Percentiles rank a stretch among this genome's conserved stretches.
Conservation (phyloP, 345 rosid species). For the Melaleuca alternifolia region DNA sequence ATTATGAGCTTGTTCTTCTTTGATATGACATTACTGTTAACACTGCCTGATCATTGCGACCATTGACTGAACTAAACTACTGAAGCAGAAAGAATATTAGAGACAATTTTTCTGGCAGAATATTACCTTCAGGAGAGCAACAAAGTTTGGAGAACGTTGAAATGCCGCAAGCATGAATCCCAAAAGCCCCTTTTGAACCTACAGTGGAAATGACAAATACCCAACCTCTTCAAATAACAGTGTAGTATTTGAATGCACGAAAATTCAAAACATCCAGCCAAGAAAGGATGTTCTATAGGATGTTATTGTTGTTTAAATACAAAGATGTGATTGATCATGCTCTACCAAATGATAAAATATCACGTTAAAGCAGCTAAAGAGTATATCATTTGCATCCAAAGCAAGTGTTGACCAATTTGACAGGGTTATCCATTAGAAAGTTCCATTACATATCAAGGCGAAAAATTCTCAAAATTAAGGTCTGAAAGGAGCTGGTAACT, state of each 20-base stretch:
- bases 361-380: neutral
- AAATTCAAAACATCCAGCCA: neutral
- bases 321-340: neutral
- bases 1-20: neutral
- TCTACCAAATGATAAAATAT: neutral
- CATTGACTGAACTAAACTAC: neutral
- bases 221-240: neutral
- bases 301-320: neutral
- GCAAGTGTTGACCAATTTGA: neutral
- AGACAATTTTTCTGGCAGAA: neutral
- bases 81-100: neutral
- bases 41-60: neutral
- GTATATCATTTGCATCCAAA: neutral
- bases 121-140: slow-evolving; percentile 73
- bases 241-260: neutral
- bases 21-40: neutral
- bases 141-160: slow-evolving; percentile 70
- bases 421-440: neutral
- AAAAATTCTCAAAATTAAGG: neutral
- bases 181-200: slow-evolving; percentile 74
- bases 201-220: slow-evolving; percentile 2
- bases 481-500: neutral
- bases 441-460: neutral
- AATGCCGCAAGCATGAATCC: slow-evolving; percentile 89
- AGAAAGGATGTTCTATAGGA: neutral